phyloP scores from a whole-genome alignment of 345 rosid species.

The Gossypium raimondii region DNA sequence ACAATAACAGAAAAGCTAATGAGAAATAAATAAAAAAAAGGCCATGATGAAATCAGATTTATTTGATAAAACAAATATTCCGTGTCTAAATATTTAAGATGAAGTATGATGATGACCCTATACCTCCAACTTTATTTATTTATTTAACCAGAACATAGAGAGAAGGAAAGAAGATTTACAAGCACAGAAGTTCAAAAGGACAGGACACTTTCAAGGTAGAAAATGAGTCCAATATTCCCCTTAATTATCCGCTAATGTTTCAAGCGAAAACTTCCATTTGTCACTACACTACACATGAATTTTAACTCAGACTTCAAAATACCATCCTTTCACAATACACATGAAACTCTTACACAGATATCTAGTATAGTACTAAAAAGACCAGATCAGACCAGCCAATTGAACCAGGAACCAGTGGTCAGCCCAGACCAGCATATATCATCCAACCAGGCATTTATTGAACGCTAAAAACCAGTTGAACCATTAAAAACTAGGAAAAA shows the following conservation, averaged over 20 bases:
- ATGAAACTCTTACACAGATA: conserved; percentile 11
- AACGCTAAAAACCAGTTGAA: not conserved
- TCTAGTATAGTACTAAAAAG: not conserved
- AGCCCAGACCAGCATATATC: not conserved
- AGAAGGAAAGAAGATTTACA: not conserved
- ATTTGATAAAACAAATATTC: not conserved
- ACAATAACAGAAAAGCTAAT: not conserved
- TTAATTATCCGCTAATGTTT: not conserved
- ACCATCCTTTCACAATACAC: not conserved
- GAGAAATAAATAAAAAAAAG: not conserved
- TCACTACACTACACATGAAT: not conserved
- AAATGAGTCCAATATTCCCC: not conserved
- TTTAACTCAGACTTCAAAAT: conserved; percentile 8
- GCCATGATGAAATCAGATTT: not conserved
- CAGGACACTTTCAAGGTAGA: not conserved
- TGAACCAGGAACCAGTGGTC: not conserved
- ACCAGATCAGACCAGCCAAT: not conserved
- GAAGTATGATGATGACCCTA: not conserved
- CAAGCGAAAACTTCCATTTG: conserved; percentile 12
- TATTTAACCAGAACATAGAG: not conserved
- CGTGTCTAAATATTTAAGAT: not conserved
- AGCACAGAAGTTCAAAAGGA: not conserved
- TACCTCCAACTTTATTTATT: not conserved
- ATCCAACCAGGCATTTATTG: not conserved
- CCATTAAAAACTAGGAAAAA: not conserved